These are phyloP conservation scores for Solanum hybrid DNA, from an alignment of 305 asterid species.

Conservation along the genomic window DNA sequence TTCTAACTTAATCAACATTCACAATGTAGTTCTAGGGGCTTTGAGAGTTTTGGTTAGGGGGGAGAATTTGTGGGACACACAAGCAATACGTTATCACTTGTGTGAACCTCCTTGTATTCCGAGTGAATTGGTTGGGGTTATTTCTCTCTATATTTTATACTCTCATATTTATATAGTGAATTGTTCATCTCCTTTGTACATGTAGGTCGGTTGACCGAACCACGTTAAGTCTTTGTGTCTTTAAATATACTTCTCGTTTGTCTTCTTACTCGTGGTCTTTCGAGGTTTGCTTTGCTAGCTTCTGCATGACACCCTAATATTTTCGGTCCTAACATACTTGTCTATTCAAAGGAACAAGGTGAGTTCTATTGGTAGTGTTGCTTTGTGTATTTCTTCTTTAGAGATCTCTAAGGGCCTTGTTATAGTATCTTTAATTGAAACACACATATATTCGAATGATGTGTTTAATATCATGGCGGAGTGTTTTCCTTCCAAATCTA, in stretches of 20 bases:
- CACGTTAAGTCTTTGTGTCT: neutral
- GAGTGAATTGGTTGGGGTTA: neutral
- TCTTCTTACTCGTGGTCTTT: neutral
- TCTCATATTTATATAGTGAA: neutral
- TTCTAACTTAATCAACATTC: neutral
- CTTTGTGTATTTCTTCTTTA: neutral
- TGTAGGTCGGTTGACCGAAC: neutral
- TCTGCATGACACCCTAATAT: neutral
- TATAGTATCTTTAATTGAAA: neutral
- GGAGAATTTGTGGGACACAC: neutral
- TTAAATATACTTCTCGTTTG: neutral
- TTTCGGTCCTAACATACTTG: neutral
- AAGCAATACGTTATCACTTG: neutral
- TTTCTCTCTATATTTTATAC: neutral
- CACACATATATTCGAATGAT: neutral
- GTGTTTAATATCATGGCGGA: neutral
- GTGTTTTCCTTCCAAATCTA: neutral
- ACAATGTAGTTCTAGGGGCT: neutral
- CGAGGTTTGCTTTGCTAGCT: neutral
- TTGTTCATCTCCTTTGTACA: neutral
- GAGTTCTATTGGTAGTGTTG: neutral
- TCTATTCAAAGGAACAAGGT: neutral
- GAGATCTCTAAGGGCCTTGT: neutral
- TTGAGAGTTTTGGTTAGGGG: neutral
- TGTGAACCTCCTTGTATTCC: neutral